These are phyloP conservation scores for Sphaerulina vaccinii DNA, from an alignment of 2,329 filamentous ascomycete species.

Conservation along the genomic window DNA sequence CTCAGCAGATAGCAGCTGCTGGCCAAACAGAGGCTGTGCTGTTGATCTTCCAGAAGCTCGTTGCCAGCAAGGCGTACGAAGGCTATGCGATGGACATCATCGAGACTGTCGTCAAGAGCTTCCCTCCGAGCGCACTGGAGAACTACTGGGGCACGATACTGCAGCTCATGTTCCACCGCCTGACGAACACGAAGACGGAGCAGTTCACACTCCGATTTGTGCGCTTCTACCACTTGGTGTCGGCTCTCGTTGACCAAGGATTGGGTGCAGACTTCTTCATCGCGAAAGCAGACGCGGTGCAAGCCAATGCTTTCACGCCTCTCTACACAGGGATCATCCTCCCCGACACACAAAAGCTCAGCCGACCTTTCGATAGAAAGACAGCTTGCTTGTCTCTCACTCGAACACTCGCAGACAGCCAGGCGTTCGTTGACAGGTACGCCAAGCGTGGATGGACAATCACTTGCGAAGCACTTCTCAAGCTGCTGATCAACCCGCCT, in stretches of 20 bases:
- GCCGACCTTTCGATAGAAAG: slow-evolving; percentile 86
- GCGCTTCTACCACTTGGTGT: slow-evolving; percentile 90
- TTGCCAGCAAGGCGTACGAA: slow-evolving; percentile 80
- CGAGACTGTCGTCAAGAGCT: slow-evolving; percentile 71
- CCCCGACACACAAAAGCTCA: slow-evolving; percentile 82
- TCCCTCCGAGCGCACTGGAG: slow-evolving; percentile 72
- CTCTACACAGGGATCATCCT: slow-evolving; percentile 87
- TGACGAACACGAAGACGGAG: slow-evolving; percentile 74
- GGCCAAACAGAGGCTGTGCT: slow-evolving; percentile 84
- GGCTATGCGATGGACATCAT: slow-evolving; percentile 84
- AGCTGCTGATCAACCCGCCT: slow-evolving; percentile 85
- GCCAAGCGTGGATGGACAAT: slow-evolving; percentile 82
- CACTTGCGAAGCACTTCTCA: slow-evolving; percentile 85
- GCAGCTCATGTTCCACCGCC: slow-evolving; percentile 72
- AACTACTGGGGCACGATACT: slow-evolving; percentile 78
- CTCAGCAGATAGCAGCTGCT: slow-evolving; percentile 68
- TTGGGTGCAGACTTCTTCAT: slow-evolving; percentile 92
- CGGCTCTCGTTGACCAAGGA: slow-evolving; percentile 74
- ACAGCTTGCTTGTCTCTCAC: slow-evolving; percentile 89
- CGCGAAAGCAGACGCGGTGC: slow-evolving; percentile 75
- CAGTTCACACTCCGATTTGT: slow-evolving; percentile 84
- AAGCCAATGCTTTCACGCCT: slow-evolving; percentile 73
- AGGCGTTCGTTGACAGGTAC: slow-evolving; percentile 72
- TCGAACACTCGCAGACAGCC: slow-evolving; percentile 83
- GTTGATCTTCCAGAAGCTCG: slow-evolving; percentile 92